Evolutionary conservation across 1,139 yeast species (phyloP), one percentile per base, ranked within the genome.

Genomic region (Taphrina wiesneri): DNA sequence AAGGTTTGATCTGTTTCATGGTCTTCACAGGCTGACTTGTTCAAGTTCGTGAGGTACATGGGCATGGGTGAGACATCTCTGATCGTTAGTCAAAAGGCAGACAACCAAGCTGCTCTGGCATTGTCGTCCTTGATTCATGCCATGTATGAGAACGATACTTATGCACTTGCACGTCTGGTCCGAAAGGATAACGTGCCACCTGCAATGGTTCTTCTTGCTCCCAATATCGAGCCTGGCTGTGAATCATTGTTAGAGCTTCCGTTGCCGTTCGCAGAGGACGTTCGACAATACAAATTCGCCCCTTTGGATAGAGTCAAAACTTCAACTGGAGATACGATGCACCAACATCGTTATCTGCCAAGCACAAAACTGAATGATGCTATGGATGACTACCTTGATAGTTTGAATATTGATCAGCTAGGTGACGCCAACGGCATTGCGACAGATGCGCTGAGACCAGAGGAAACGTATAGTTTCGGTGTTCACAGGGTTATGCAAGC

Each of bases 221-320:
- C 93, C 0, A 73, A 77, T 53, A 74, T 79, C 39, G 74, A 76
- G n/a, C 68, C 65, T 3, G 74, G 70, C 3, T 69, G 70, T 11
- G 74, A 73, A 34, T 72, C 71, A 17, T 73, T 84, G 46, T 72
- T 82, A 1, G 70, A 80, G 51, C 57, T 67, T 39, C 47, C 62
- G 19, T 11, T 91, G n/a, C 96, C 97, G 0, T 89, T 84, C 75
- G 82, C 82, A 39, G 96, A 90, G 71, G 97, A 92, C 73, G 87
- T 85, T 70, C 84, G 87, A 69, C 77, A 83, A 15, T 85, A 88
- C 17, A 79, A 79, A 56, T 87, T 88, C 70, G 86, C 89, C 0
- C 77, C 78, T 25, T 75, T 89, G 57, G 74, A 79, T 0, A 75
- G 78, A 3, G 70, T 78, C 21, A 73, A 71, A 30, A 76, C 77